Conservation (phyloP, 1,284 basidiomycete genomes). For the Exsudoporus floridanus region DNA sequence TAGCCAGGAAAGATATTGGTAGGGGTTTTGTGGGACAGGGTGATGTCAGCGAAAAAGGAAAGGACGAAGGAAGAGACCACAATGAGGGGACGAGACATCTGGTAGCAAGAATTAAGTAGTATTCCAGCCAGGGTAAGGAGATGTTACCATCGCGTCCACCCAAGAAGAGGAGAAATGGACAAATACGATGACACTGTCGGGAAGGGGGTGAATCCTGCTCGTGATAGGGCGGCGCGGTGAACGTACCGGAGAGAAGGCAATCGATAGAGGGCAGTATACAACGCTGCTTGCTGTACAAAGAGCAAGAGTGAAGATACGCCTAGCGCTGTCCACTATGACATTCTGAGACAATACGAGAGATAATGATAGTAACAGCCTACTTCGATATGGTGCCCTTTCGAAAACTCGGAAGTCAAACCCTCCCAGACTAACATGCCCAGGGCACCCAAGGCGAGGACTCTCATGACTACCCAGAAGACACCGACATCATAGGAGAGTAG, state of each 20-base stretch:
- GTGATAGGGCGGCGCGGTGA: background rate
- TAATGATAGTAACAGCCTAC: conserved; percentile 37
- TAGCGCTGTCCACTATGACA: conserved; percentile 63
- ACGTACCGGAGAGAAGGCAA: conserved; percentile 63
- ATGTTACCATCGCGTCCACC: conserved; percentile 51
- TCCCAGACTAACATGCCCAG: conserved; percentile 61
- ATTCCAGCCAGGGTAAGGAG: conserved; percentile 44
- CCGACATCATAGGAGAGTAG: conserved; percentile 63
- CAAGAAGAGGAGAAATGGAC: conserved; percentile 65
- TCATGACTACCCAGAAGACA: conserved; percentile 71
- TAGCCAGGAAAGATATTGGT: conserved; percentile 58
- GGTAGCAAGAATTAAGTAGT: background rate
- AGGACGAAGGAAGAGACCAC: conserved; percentile 46
- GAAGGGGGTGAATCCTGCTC: background rate
- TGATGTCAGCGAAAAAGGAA: conserved; percentile 55
- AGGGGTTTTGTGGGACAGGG: conserved; percentile 46
- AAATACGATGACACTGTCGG: conserved; percentile 60
- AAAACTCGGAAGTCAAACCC: conserved; percentile 49
- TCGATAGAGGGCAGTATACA: conserved; percentile 63
- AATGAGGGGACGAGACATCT: conserved; percentile 50
- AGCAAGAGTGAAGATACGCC: conserved; percentile 64
- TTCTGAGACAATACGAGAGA: conserved; percentile 9
- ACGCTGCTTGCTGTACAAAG: conserved; percentile 62
- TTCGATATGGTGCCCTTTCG: conserved; percentile 56
- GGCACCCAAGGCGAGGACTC: conserved; percentile 64